These are phyloP conservation scores for Colletotrichum australisinense DNA, from an alignment of 2,329 filamentous ascomycete species.

Conservation along the genomic window DNA sequence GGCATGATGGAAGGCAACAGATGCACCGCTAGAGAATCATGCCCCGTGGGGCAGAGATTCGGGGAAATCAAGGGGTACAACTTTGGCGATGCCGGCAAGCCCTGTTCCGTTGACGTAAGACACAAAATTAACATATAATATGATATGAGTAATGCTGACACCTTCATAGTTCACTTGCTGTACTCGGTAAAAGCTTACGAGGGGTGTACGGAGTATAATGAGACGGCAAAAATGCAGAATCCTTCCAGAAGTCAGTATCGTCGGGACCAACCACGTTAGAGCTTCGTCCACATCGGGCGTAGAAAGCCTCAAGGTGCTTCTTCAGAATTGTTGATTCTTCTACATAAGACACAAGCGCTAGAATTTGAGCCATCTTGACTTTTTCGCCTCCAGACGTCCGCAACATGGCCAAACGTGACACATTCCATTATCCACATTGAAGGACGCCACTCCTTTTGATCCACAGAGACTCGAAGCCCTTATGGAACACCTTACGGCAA, in stretches of 20 bases:
- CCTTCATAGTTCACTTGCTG: neutral
- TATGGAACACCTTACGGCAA: slow-evolving; percentile 52
- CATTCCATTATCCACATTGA: neutral
- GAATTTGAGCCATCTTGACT: neutral
- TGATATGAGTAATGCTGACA: neutral
- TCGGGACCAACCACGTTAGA: neutral
- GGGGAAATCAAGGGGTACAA: neutral
- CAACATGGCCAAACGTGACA: neutral
- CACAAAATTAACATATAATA: no score
- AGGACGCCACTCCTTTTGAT: neutral
- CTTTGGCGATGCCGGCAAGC: neutral
- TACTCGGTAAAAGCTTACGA: neutral
- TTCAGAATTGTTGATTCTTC: neutral
- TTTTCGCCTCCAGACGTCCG: neutral
- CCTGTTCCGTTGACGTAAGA: neutral
- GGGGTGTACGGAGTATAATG: neutral
- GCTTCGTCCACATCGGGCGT: neutral
- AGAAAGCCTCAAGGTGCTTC: neutral
- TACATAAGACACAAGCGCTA: neutral
- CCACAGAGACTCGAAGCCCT: neutral
- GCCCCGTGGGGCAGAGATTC: neutral
- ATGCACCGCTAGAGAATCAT: neutral
- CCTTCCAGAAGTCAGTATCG: neutral
- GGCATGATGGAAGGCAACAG: neutral
- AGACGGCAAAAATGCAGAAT: neutral